Conservation (phyloP, 2,329 filamentous ascomycete genomes). For the Capronia coronata region DNA sequence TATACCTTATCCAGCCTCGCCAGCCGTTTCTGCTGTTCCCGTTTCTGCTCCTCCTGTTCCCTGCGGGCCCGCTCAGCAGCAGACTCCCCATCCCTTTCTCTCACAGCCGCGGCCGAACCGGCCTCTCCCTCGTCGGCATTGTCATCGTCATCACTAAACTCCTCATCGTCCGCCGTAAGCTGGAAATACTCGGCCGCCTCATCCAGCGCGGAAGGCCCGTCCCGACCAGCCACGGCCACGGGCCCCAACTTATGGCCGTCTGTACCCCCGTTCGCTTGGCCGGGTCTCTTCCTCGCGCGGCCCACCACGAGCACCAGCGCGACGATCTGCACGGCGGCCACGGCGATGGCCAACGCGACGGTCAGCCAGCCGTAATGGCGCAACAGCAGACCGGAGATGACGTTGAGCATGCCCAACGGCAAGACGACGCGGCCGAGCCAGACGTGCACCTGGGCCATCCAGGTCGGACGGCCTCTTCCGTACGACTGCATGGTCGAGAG, state of each 20-base stretch:
- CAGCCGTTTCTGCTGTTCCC: slow-evolving; percentile 24
- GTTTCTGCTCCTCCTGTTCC: slow-evolving; percentile 18
- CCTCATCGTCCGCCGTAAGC: slow-evolving; percentile 24
- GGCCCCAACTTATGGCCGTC: background rate
- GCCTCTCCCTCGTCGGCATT: too few species aligned
- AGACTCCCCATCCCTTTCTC: background rate
- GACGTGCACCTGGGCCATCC: slow-evolving; percentile 29
- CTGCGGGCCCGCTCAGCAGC: background rate
- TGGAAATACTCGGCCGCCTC: slow-evolving; percentile 30
- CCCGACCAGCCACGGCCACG: too few species aligned
- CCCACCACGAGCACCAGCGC: slow-evolving; percentile 20
- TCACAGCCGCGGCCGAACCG: too few species aligned
- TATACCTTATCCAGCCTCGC: slow-evolving; percentile 24
- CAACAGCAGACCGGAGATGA: slow-evolving; percentile 23
- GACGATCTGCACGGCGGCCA: slow-evolving; percentile 23
- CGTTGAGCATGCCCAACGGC: slow-evolving; percentile 28
- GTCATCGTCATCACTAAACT: slow-evolving; percentile 20
- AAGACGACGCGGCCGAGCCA: slow-evolving; percentile 30
- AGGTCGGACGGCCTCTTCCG: slow-evolving; percentile 17
- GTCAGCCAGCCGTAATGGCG: slow-evolving; percentile 28
- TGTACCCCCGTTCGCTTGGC: background rate
- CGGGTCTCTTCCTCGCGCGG: slow-evolving; percentile 13
- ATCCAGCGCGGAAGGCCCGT: slow-evolving; percentile 14
- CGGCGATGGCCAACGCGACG: slow-evolving; percentile 18
- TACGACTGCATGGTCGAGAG: slow-evolving; percentile 15